Evolutionary conservation across 1,139 yeast genomes (phyloP), one percentile per base, ranked within the genome.

Genomic region (Zhuliangozyma blackwelliae): DNA sequence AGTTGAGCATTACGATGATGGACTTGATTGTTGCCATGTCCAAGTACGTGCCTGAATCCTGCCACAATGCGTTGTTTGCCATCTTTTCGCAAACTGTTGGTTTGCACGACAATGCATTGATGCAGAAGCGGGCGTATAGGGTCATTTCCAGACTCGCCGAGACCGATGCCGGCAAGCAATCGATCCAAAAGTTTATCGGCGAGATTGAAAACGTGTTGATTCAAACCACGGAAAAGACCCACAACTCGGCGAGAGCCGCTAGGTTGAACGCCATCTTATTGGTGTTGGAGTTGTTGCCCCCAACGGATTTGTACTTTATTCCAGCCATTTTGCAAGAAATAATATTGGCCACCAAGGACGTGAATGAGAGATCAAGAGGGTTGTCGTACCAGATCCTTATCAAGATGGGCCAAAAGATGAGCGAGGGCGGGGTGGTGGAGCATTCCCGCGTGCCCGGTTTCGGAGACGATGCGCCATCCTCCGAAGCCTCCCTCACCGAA

Each of bases 121-220:
- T 88, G 50, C 98, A 94, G 62, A 90, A 90, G 63, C 79, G 96
- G 65, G 79, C 96, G 1, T 92, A 89, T 62, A 77, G 96, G 61
- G 82, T 90, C 29, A 65, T 92, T 41, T 63, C 84, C 16, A 80
- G 77, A 44, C 62, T 92, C 45, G 67, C 81, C 33, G 95, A 88
- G 55, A 66, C 82, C 16, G 84, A 81, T 31, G 54, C 57, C n/a
- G 95, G 96, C 34, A 63, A 67, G 32, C 56, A 59, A 20, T 77
- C 87, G 26, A 70, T 75, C 30, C 42, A 57, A 20, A 57, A 62
- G 20, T 83, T 75, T 51, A 65, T 82, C 37, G 56, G 61, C 8
- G 80, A 82, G 32, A 76, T 89, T 45, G 82, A 82, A 50, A 59
- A 62, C 12, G 77, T 82, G 7, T 61, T 90, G 33, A 58, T 83